Base-by-base conservation (phyloP, 176 grass and related monocot genomes). In the Tuctoria greenei region DNA sequence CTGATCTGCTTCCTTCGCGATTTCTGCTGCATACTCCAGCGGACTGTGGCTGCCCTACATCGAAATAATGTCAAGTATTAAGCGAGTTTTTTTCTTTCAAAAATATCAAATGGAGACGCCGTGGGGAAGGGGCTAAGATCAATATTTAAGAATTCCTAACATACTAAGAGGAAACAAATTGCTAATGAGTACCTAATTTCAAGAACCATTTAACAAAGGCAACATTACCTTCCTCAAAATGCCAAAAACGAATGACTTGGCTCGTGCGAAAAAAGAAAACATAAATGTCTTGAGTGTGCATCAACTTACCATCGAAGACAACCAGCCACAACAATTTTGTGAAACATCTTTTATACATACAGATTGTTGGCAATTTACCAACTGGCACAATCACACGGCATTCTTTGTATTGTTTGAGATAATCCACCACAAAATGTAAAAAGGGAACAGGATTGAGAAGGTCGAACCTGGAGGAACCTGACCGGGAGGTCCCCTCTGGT, bases 401-500 rank as follows among this genome's bases (percentile, higher is more conserved):
- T 25, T 87, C 9, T 27, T 36, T 24, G 17, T 3, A 10, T 41
- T 28, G 21, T 18, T 21, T 60, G 51, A 82, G 17, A 37, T 9
- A 47, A 82, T 38, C 50, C 23, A 70, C 62, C 10, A 10, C 5
- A 74, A 54, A 28, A 45, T 43, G 14, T 34, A 34, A 47, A 73
- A 26, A 38, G 17, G 17, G 43, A 71, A 72, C 51, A 31, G 17
- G 34, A 10, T 37, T 55, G 27, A 57, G 64, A 57, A 45, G 47
- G 51, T 40, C 28, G 3, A 27, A 98, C 95, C 91, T 92, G 77
- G 58, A 98, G 86, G 69, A 92, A 98, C 83, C 87, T 97, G 42
- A 89, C 72, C 4, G 93, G 88, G 74, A 93, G 87, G 61, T 91
- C 81, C 4, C 93, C 93, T 81, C 93, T 93, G 28, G 93, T 89